These are phyloP conservation scores for Lentinus brumalis DNA, from an alignment of 768 basidiomycete genomes.

Conservation along the genomic window DNA sequence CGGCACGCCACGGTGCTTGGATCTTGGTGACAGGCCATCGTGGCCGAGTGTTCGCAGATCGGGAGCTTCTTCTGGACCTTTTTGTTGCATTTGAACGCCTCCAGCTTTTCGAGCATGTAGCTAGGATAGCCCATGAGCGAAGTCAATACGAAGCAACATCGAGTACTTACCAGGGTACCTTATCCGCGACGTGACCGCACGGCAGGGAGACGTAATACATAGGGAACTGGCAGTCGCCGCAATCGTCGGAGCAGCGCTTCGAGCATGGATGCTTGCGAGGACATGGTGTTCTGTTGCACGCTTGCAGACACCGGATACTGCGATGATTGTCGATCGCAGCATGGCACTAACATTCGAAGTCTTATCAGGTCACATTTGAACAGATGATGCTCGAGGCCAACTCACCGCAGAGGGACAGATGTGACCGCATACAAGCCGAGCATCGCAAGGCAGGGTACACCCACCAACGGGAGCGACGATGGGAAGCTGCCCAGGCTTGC, in stretches of 20 bases:
- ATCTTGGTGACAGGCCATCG: slow-evolving; percentile 21
- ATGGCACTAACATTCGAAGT: slow-evolving; percentile 50
- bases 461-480: slow-evolving; percentile 60
- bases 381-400: background rate
- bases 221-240: slow-evolving; percentile 55
- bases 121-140: slow-evolving; percentile 16
- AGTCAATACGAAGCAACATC: background rate
- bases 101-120: slow-evolving; percentile 25
- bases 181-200: slow-evolving; percentile 52
- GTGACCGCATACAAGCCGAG: slow-evolving; percentile 61
- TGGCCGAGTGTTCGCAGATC: slow-evolving; percentile 33
- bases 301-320: slow-evolving; percentile 46
- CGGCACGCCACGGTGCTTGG: slow-evolving; percentile 23
- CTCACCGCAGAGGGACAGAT: slow-evolving; percentile 61
- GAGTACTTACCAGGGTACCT: too few relatives aligned
- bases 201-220: slow-evolving; percentile 50
- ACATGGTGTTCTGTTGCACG: slow-evolving; percentile 54
- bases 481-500: slow-evolving; percentile 53
- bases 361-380: background rate
- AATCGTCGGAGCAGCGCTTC: slow-evolving; percentile 50
- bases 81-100: slow-evolving; percentile 25
- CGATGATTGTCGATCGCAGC: slow-evolving; percentile 59
- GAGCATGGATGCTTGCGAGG: slow-evolving; percentile 58
- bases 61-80: slow-evolving; percentile 30
- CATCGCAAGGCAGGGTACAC: slow-evolving; percentile 58